phyloP scores from a whole-genome alignment of 495 filamentous ascomycete species.

The Xylaria longipes region DNA sequence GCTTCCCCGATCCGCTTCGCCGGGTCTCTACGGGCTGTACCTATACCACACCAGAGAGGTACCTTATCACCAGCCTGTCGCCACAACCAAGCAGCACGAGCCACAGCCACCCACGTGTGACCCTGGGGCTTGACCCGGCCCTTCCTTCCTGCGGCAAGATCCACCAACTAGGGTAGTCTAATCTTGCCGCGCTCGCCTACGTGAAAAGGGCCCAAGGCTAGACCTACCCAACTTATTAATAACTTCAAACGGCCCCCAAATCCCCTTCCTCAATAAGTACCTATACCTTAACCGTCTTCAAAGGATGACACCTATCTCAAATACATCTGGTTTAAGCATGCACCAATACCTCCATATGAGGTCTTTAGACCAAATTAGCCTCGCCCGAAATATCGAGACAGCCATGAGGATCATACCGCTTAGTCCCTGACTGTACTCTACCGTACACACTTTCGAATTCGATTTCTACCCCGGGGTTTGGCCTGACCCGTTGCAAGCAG shows the following conservation, averaged over 20 bases:
- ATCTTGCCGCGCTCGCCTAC: constrained; percentile 1
- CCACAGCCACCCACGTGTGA: constrained; percentile 19
- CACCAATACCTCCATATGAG: neutral
- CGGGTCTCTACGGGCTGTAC: neutral
- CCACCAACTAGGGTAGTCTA: too few relatives aligned
- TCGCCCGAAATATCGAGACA: constrained; percentile 21
- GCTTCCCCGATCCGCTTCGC: constrained; percentile 11
- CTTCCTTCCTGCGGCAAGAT: neutral
- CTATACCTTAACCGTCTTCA: neutral
- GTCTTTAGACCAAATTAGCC: constrained; percentile 10
- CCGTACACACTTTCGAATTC: neutral
- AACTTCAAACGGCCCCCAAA: constrained; percentile 29
- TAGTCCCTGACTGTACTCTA: constrained; percentile 12
- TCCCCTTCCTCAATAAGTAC: constrained; percentile 12
- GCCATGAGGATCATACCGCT: constrained; percentile 5
- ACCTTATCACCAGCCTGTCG: neutral
- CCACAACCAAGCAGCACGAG: constrained; percentile 1
- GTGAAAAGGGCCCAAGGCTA: neutral
- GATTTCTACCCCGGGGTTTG: neutral
- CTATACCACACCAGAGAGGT: too few relatives aligned
- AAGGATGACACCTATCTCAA: constrained; percentile 21
- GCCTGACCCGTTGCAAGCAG: neutral
- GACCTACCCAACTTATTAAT: constrained; percentile 24
- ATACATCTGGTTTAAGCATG: constrained; percentile 12
- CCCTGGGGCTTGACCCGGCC: constrained; percentile 1